A percentile compares a stretch with the other conserved stretches of the same genome.
Evolutionary conservation across 1,139 yeast genomes (phyloP).

Genomic region (Hansenula lynferdii): DNA sequence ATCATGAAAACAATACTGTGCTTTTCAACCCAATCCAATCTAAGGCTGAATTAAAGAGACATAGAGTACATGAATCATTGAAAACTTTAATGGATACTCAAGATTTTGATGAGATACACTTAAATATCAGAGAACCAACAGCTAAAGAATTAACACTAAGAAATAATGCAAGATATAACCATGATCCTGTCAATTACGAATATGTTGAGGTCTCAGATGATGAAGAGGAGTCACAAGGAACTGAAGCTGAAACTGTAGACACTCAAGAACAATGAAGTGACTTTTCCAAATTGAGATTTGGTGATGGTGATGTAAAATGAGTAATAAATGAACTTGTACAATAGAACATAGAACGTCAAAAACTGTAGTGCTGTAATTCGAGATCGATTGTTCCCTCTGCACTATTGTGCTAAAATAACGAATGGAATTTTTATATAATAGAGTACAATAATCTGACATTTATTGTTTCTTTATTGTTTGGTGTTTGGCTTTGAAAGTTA

Average conservation of each 20-base stretch:
- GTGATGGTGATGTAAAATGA: no score
- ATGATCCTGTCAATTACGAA: conserved; percentile 71
- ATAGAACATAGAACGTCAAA: not conserved
- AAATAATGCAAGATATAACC: conserved; percentile 64
- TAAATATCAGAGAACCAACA: conserved; percentile 67
- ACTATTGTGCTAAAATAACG: no score
- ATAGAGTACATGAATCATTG: conserved; percentile 58
- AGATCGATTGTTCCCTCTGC: no score
- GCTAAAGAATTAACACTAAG: conserved; percentile 63
- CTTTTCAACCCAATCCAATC: conserved; percentile 76
- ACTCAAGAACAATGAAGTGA: not conserved
- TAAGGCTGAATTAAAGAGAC: conserved; percentile 75
- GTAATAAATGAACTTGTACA: no score
- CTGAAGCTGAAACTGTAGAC: not conserved
- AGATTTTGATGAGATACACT: conserved; percentile 50
- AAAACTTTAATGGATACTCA: conserved; percentile 47
- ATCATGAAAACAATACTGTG: conserved; percentile 53
- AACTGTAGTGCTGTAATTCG: no score
- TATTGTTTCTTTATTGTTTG: no score
- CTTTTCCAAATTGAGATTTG: no score
- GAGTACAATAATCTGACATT: no score
- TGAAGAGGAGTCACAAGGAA: conserved; percentile 8
- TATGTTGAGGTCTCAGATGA: conserved; percentile 28
- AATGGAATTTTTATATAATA: no score
- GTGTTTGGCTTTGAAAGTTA: no score